A percentile compares a stretch with the other conserved stretches of the same genome.
phyloP scores from a whole-genome alignment of 2,329 filamentous ascomycete species.

The Calonectria henricotiae region DNA sequence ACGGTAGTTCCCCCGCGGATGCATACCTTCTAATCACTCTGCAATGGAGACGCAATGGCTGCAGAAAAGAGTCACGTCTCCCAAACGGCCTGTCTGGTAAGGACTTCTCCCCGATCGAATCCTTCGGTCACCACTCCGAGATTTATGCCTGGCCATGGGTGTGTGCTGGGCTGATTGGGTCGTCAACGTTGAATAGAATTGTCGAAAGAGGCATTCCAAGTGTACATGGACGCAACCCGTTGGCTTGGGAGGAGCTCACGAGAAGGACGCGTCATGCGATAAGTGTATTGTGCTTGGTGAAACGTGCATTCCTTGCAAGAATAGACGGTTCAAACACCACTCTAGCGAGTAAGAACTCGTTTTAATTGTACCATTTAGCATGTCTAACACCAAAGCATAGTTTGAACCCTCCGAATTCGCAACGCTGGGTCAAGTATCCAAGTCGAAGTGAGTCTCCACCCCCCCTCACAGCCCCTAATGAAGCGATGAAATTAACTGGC shows the following conservation, averaged over 20 bases:
- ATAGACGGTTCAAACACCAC: conserved; percentile 41
- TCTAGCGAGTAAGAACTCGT: conserved; percentile 29
- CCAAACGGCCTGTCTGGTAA: conserved; percentile 36
- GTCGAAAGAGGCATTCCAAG: conserved; percentile 38
- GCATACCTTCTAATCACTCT: conserved; percentile 2
- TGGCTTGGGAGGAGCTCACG: background rate
- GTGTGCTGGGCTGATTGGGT: background rate
- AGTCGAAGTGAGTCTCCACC: conserved; percentile 31
- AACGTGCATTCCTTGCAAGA: conserved; percentile 39
- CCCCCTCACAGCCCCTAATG: background rate
- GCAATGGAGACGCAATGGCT: conserved; percentile 34
- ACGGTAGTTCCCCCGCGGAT: conserved; percentile 26
- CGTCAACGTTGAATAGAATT: conserved; percentile 31
- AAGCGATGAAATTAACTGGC: background rate
- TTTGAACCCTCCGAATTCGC: conserved; percentile 20
- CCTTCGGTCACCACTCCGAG: conserved; percentile 8
- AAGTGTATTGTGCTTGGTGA: conserved; percentile 35
- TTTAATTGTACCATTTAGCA: background rate
- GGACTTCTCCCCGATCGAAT: conserved; percentile 12
- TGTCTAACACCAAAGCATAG: conserved; percentile 15
- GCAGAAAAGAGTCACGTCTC: conserved; percentile 26
- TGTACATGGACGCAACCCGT: conserved; percentile 31
- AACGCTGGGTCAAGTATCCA: conserved; percentile 42
- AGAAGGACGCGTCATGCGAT: conserved; percentile 40
- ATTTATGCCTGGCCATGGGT: background rate